Evolutionary conservation across 257 asterid genomes (phyloP).

Genomic region (Solanum neorickii): DNA sequence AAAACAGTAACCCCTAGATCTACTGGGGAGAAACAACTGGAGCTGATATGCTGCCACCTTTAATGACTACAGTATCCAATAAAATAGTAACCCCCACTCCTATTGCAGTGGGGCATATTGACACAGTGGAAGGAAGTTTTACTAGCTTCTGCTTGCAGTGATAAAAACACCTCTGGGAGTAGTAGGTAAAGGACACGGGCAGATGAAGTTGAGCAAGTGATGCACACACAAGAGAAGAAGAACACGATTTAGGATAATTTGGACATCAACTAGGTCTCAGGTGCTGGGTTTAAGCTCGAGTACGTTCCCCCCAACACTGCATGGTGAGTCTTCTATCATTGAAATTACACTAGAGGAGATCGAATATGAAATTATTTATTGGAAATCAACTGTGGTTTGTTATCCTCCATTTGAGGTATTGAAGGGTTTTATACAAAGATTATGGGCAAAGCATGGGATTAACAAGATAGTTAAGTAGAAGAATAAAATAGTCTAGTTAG

Average conservation of each 20-base stretch:
- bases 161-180: background rate
- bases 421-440: background rate
- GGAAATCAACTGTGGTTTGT: background rate
- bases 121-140: background rate
- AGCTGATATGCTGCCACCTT: background rate
- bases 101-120: background rate
- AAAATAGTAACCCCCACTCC: background rate
- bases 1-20: background rate
- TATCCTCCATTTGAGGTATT: background rate
- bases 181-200: background rate
- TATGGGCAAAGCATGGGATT: background rate
- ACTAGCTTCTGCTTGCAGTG: background rate
- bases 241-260: background rate
- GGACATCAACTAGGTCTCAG: background rate
- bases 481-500: background rate
- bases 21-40: background rate
- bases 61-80: background rate
- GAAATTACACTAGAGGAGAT: background rate
- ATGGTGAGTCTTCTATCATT: background rate
- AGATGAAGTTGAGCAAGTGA: background rate
- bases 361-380: background rate
- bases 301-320: background rate
- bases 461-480: background rate
- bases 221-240: background rate
- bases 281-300: background rate